Conservation (phyloP, 257 asterid species). For the Primulina huaijiensis region DNA sequence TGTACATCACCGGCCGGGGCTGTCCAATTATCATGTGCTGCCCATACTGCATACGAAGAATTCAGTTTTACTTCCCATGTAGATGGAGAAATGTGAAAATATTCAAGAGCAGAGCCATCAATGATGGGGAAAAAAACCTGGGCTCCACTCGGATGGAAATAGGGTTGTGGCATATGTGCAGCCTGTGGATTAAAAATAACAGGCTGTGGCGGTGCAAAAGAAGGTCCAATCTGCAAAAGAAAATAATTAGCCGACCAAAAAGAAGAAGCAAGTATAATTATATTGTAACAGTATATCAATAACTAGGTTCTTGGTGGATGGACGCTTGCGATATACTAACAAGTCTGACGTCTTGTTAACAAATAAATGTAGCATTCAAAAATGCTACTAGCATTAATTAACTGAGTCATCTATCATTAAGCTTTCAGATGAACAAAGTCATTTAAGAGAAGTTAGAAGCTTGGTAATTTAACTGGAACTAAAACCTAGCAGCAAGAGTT, state of each 20-base stretch:
- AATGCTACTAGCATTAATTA: background rate
- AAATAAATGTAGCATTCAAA: background rate
- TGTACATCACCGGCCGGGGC: constrained; percentile 75
- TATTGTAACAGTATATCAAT: background rate
- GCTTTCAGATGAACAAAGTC: background rate
- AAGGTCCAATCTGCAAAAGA: constrained; percentile 63
- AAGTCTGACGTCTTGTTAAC: background rate
- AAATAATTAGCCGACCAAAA: constrained; percentile 10
- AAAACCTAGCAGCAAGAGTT: background rate
- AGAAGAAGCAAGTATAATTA: background rate
- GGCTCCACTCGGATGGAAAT: constrained; percentile 85
- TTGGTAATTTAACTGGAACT: background rate
- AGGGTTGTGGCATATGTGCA: constrained; percentile 61
- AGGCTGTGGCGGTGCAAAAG: constrained; percentile 65
- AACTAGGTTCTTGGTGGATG: background rate
- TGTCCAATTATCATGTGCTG: constrained; percentile 95
- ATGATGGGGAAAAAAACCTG: constrained; percentile 52
- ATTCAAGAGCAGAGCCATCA: constrained; percentile 17
- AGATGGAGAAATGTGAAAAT: background rate
- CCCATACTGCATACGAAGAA: constrained; percentile 15
- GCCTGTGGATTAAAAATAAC: constrained; percentile 78
- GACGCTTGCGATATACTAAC: background rate
- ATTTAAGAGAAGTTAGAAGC: background rate
- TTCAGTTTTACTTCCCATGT: background rate
- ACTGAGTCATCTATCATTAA: background rate